A percentile compares a stretch with the other conserved stretches of the same genome.
Evolutionary conservation across 495 filamentous ascomycete species (phyloP).

Genomic region (Neurospora discreta): DNA sequence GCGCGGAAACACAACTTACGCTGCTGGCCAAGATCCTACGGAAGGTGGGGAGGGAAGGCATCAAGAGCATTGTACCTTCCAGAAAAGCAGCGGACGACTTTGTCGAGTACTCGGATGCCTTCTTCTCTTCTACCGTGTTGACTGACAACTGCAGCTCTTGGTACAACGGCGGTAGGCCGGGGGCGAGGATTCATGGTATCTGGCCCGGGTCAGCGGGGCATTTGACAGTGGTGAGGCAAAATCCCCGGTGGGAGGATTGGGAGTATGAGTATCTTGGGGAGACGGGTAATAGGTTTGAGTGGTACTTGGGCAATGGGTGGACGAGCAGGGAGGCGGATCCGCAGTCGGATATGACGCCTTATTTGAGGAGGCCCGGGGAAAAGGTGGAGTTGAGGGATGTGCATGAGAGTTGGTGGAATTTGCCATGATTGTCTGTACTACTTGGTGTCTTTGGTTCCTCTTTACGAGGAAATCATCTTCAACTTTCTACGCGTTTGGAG

Average conservation of each 20-base stretch:
- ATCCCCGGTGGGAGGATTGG: conserved; percentile 64
- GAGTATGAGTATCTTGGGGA: conserved; percentile 47
- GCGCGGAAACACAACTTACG: conserved; percentile 44
- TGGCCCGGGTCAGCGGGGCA: conserved; percentile 57
- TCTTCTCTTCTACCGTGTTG: conserved; percentile 51
- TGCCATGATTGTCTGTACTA: conserved; percentile 3
- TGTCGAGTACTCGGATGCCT: conserved; percentile 47
- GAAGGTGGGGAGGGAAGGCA: conserved; percentile 51
- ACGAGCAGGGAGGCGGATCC: conserved; percentile 29
- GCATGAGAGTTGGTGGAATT: conserved; percentile 35
- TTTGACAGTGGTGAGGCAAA: conserved; percentile 41
- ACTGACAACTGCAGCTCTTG: conserved; percentile 55
- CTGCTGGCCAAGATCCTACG: conserved; percentile 54
- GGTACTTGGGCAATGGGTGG: conserved; percentile 36
- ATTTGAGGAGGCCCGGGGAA: conserved; percentile 22
- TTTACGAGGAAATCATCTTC: not conserved
- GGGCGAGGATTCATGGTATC: conserved; percentile 46
- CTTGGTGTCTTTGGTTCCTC: not conserved
- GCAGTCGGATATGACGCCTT: conserved; percentile 27
- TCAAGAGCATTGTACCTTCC: conserved; percentile 46
- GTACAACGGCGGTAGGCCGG: conserved; percentile 54
- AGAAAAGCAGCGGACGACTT: conserved; percentile 50
- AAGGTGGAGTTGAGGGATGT: conserved; percentile 25
- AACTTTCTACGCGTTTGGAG: not conserved
- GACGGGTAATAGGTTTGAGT: conserved; percentile 30